phyloP scores from a whole-genome alignment of 305 asterid genomes.

The Salvia sclarea region DNA sequence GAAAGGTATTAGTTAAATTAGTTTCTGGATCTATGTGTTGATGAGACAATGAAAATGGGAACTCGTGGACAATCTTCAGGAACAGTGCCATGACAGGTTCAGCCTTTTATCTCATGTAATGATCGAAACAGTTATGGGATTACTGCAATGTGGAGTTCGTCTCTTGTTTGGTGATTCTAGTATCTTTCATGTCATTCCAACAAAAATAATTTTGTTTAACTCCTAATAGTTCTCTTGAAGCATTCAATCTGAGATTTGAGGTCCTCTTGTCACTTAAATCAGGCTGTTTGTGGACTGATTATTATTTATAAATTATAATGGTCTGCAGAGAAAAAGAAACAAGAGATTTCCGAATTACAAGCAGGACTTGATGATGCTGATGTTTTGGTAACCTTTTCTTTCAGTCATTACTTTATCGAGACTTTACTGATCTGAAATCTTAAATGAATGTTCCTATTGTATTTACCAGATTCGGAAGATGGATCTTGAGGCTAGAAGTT shows the following conservation, averaged over 20 bases:
- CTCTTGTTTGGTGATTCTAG: background rate
- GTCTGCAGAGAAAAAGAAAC: conserved; percentile 67
- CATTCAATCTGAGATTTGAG: conserved; percentile 7
- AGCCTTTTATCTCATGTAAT: conserved; percentile 2
- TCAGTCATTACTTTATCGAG: background rate
- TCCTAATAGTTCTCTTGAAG: background rate
- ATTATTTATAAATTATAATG: conserved; percentile 30
- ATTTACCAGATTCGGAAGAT: conserved; percentile 59
- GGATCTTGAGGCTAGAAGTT: conserved; percentile 98
- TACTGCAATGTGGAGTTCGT: background rate
- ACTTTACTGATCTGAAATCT: conserved; percentile 18
- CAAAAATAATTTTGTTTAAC: background rate
- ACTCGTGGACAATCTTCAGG: background rate
- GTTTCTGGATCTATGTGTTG: background rate
- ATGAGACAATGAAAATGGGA: conserved; percentile 2
- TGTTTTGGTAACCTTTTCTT: conserved; percentile 54
- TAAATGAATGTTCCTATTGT: conserved; percentile 23
- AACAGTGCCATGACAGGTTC: background rate
- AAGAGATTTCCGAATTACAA: conserved; percentile 62
- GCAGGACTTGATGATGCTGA: conserved; percentile 86
- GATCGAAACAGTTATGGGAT: background rate
- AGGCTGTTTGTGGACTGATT: conserved; percentile 25
- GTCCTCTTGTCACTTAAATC: conserved; percentile 18
- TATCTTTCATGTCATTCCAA: background rate
- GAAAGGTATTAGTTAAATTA: background rate